A percentile compares a stretch with the other conserved stretches of the same genome.
Evolutionary conservation across 225 moss, liverwort and hornwort species (phyloP).

Genomic region (Neckera pumila): DNA sequence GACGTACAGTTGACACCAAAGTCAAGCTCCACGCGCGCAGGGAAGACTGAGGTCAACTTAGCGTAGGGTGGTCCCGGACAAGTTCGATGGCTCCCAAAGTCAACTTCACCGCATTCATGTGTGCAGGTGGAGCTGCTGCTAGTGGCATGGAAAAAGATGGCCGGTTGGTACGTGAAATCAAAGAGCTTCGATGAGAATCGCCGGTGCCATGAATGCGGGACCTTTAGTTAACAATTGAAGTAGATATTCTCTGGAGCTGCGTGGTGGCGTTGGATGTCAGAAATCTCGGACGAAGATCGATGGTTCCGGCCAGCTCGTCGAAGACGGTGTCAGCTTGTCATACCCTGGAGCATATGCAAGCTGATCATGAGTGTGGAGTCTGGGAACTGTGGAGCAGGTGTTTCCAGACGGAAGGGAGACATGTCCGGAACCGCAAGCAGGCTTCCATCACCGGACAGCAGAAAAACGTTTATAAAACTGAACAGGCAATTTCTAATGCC

Average conservation of each 20-base stretch:
- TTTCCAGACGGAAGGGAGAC: background rate
- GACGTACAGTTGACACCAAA: background rate
- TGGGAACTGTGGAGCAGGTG: background rate
- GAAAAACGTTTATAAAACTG: background rate
- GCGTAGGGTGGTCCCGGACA: background rate
- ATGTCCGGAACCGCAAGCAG: background rate
- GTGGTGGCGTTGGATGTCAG: background rate
- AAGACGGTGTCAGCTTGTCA: background rate
- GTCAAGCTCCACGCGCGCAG: background rate
- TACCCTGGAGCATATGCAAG: background rate
- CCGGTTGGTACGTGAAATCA: background rate
- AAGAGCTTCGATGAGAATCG: background rate
- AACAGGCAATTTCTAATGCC: background rate
- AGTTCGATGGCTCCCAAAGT: background rate
- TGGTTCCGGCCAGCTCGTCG: background rate
- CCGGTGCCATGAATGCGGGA: background rate
- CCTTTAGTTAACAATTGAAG: background rate
- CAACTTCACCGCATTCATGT: background rate
- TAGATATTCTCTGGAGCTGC: background rate
- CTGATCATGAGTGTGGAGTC: background rate
- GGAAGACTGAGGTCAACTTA: background rate
- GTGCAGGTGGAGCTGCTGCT: background rate
- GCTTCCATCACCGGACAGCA: too few species aligned
- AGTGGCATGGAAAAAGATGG: background rate
- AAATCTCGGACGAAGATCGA: background rate